These are phyloP conservation scores for Fusarium liriodendri DNA, from an alignment of 2,329 filamentous ascomycete species.

Conservation along the genomic window DNA sequence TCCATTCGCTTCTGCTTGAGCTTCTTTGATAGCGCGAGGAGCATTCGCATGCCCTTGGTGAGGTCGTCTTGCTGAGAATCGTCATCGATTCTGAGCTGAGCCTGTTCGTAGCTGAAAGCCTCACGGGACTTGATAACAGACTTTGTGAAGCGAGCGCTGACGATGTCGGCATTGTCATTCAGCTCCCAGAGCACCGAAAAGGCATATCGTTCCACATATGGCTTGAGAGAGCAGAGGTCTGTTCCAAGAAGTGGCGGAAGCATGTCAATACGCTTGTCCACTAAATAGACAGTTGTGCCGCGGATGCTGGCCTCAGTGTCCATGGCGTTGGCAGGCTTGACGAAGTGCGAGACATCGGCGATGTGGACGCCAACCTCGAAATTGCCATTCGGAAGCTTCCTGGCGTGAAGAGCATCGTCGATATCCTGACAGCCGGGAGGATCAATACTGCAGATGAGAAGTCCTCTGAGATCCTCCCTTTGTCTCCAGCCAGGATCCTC, in stretches of 20 bases:
- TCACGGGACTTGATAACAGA: constrained; percentile 97
- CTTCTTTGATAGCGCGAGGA: constrained; percentile 91
- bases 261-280: constrained; percentile 99
- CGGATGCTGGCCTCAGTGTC: constrained; percentile 93
- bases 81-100: constrained; percentile 94
- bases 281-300: constrained; percentile 95
- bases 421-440: constrained; percentile 97
- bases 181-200: constrained; percentile 93
- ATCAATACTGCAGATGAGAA: constrained; percentile 97
- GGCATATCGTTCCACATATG: constrained; percentile 93
- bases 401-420: constrained; percentile 94
- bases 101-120: constrained; percentile 97
- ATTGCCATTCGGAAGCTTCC: constrained; percentile 88
- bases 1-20: constrained; percentile 96
- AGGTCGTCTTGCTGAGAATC: constrained; percentile 87
- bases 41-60: constrained; percentile 86
- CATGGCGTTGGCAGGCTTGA: constrained; percentile 97
- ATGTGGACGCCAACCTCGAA: constrained; percentile 98
- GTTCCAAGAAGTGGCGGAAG: constrained; percentile 95
- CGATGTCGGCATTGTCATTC: constrained; percentile 84
- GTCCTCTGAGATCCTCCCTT: constrained; percentile 82
- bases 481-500: constrained; percentile 90
- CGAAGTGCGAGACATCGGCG: constrained; percentile 98
- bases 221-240: constrained; percentile 95
- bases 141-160: constrained; percentile 91